Evolutionary conservation across 2,329 filamentous ascomycete genomes (phyloP).

Genomic region (Penicillium frequentans): DNA sequence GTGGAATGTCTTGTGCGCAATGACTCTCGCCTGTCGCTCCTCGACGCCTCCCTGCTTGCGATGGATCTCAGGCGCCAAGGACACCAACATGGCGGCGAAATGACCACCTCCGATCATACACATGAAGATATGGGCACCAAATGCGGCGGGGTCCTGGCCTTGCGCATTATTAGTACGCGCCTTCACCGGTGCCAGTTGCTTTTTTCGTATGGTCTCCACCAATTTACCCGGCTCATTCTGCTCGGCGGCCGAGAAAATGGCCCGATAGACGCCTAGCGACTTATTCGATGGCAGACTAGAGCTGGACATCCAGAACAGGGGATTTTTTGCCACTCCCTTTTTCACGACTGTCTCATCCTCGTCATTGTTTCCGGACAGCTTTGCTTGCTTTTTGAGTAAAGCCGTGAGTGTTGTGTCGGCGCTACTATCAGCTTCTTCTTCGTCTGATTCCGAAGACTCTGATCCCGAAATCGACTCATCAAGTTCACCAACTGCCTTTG

Average conservation of each 20-base stretch:
- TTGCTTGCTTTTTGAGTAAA: conserved; percentile 80
- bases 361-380: conserved; percentile 55
- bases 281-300: conserved; percentile 71
- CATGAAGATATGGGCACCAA: conserved; percentile 84
- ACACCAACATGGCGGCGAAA: conserved; percentile 95
- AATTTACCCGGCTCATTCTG: conserved; percentile 64
- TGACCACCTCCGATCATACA: conserved; percentile 99
- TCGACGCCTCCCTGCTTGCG: conserved; percentile 70
- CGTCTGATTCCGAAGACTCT: conserved; percentile 69
- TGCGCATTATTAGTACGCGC: conserved; percentile 37
- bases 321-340: conserved; percentile 64
- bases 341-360: conserved; percentile 51
- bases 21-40: conserved; percentile 80
- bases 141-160: conserved; percentile 42
- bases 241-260: conserved; percentile 73
- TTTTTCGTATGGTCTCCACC: conserved; percentile 68
- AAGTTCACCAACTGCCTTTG: conserved; percentile 78
- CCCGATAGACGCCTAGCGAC: conserved; percentile 82
- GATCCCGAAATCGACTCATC: conserved; percentile 88
- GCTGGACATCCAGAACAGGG: conserved; percentile 83
- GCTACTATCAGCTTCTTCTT: conserved; percentile 54
- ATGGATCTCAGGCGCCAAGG: conserved; percentile 74
- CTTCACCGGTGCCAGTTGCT: conserved; percentile 69
- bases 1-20: conserved; percentile 97
- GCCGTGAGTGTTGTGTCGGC: conserved; percentile 62